These are phyloP conservation scores for Agrocybe pediades DNA, from an alignment of 768 basidiomycete species.

Conservation along the genomic window DNA sequence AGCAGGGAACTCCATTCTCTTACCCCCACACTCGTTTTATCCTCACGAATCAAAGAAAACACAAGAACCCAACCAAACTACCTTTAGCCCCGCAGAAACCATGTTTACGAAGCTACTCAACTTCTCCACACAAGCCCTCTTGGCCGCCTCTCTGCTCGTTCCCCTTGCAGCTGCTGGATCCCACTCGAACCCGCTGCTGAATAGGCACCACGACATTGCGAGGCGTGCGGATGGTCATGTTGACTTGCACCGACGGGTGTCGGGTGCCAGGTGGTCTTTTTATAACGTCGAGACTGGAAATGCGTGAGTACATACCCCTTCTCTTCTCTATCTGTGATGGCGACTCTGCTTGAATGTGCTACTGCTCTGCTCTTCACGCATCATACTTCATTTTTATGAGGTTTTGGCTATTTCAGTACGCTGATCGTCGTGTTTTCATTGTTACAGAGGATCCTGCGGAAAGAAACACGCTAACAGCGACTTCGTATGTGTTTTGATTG, in stretches of 20 bases:
- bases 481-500: slow-evolving; percentile 24
- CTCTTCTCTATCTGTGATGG: neutral
- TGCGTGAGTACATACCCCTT: slow-evolving; percentile 16
- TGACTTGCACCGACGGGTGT: slow-evolving; percentile 39
- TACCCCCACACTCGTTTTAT: slow-evolving; percentile 2
- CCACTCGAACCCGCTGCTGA: slow-evolving; percentile 27
- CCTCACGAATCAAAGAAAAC: neutral
- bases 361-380: no score
- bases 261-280: slow-evolving; percentile 48
- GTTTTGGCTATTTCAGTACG: neutral
- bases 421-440: slow-evolving; percentile 1
- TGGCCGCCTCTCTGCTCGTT: slow-evolving; percentile 29
- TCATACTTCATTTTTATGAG: no score
- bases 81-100: neutral
- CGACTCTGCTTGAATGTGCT: no score
- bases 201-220: slow-evolving; percentile 52
- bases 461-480: slow-evolving; percentile 23
- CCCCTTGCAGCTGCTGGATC: slow-evolving; percentile 38
- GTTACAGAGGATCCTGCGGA: slow-evolving; percentile 32
- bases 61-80: neutral
- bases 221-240: slow-evolving; percentile 45
- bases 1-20: neutral
- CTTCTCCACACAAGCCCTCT: slow-evolving; percentile 20
- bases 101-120: slow-evolving; percentile 26
- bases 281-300: slow-evolving; percentile 41